phyloP scores from a whole-genome alignment of 129 eudicot genomes.

The Flaveria ramosissima region DNA sequence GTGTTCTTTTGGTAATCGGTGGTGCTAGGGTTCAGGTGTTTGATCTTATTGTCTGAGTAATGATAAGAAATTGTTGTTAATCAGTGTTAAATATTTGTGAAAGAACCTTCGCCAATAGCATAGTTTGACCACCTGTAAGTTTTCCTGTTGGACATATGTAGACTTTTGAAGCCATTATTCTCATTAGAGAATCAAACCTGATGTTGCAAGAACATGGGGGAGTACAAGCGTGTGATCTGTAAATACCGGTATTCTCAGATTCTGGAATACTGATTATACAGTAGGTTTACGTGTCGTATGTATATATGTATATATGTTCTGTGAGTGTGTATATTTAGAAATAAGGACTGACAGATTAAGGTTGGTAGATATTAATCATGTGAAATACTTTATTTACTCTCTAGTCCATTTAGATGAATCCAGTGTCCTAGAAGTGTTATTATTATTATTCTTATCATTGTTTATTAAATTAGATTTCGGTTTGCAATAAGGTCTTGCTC shows the following conservation, averaged over 20 bases:
- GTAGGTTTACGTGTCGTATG: conserved; percentile 1
- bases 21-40: not conserved
- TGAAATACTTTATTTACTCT: not conserved
- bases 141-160: not conserved
- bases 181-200: not conserved
- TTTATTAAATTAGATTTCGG: not conserved
- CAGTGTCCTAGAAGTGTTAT: not conserved
- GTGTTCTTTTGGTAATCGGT: not conserved
- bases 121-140: not conserved
- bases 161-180: not conserved
- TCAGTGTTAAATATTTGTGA: not conserved
- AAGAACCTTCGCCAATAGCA: not conserved
- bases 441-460: too few species aligned
- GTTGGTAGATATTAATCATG: conserved; percentile 4
- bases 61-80: not conserved
- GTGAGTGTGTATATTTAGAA: not conserved
- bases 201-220: not conserved
- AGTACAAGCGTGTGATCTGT: not conserved
- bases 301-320: not conserved
- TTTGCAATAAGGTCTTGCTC: not conserved
- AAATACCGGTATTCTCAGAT: not conserved
- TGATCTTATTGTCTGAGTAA: conserved; percentile 11
- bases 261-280: not conserved
- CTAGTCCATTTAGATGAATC: not conserved
- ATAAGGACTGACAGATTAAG: not conserved